Evolutionary conservation across 305 asterid genomes (phyloP), one percentile per base, ranked within the genome.

Genomic region (Andrographis paniculata): DNA sequence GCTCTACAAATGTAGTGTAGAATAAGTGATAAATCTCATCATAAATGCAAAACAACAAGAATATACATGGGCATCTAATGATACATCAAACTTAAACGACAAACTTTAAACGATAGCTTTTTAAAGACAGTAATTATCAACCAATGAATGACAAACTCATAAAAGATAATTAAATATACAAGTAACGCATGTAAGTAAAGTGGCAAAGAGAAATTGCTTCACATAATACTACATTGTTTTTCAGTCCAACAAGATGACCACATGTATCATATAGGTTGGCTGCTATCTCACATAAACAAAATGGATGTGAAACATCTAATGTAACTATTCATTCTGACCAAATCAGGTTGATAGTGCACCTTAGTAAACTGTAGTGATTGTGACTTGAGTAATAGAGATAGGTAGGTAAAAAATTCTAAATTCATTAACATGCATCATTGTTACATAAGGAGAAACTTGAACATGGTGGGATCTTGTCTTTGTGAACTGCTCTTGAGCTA

Each of bases 1-100:
- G 96, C 65, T 92, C 99, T 92, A 94, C 87, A 83, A n/a, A n/a
- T n/a, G n/a, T 59, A 52, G 27, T 14, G 50, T 43, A 64, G 31
- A n/a, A n/a, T 45, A 44, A 30, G 53, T 53, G 59, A n/a, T 20
- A 23, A 62, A 16, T 40, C 31, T 35, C 19, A 45, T 47, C 57
- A 54, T 35, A n/a, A 30, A 58, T 47, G 6, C 48, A n/a, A n/a
- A 39, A 21, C 47, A 56, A 19, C 39, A 45, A 53, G 47, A 49
- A 20, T 21, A 52, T 30, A 28, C 14, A 17, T 14, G 9, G 14
- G 28, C 24, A 22, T 42, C 42, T 33, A 45, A 28, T 16, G 22
- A n/a, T n/a, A 24, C 43, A 20, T 64, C 19, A 44, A 42, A 46
- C 17, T 31, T 50, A n/a, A 21, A 52, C 30, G 36, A 55, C 19